phyloP scores from a whole-genome alignment of 768 basidiomycete species.

The Candolleomyces eurysporus region DNA sequence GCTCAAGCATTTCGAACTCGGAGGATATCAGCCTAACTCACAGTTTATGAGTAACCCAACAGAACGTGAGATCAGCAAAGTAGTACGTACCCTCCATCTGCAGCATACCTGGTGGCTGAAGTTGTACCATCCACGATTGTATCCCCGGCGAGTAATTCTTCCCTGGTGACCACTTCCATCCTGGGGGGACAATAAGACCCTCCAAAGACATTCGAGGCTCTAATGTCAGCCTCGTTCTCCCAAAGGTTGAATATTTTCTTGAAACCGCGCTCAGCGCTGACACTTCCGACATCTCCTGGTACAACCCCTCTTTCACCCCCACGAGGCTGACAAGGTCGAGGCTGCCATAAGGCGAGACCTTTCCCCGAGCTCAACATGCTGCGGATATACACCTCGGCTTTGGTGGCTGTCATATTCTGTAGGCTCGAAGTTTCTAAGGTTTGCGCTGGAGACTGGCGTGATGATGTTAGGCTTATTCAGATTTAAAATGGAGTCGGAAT shows the following conservation, averaged over 20 bases:
- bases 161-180: not conserved
- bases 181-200: not conserved
- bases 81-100: not conserved
- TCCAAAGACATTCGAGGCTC: not conserved
- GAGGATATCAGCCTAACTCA: not conserved
- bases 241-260: not conserved
- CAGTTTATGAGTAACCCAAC: not conserved
- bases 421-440: no score
- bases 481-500: no score
- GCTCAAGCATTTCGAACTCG: not conserved
- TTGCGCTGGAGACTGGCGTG: no score
- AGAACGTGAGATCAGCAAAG: not conserved
- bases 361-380: conserved; percentile 1
- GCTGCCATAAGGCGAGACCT: not conserved
- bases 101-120: not conserved
- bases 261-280: not conserved
- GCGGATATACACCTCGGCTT: not conserved
- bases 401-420: not conserved
- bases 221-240: not conserved
- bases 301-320: not conserved
- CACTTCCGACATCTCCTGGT: not conserved
- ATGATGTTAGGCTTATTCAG: no score
- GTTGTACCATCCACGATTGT: not conserved
- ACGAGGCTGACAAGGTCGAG: not conserved
- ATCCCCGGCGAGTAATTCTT: not conserved